Base-by-base conservation (phyloP, 2,329 filamentous ascomycete species). In the Calonectria pseudoreteaudii region DNA sequence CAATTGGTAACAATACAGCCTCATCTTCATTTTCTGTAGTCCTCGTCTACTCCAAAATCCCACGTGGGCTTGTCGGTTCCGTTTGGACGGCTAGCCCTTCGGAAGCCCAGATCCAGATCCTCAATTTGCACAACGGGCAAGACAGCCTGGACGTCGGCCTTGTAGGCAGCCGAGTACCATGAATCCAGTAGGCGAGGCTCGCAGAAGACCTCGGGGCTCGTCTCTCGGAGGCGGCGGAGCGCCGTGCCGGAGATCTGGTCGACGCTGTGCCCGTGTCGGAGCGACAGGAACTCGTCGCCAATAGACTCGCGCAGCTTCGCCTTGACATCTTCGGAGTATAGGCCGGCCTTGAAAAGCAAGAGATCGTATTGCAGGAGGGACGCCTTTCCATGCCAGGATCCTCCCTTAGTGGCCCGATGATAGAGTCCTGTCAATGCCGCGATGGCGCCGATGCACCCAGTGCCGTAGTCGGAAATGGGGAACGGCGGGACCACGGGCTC, bases 301-400 rank as follows among this genome's bases (percentile, higher is more conserved):
- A 88, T 87, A 41, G 86, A 83, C 47, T 83, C 83, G 26, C 88
- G 87, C 26, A 94, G 82, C 66, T 86, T 77, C 14, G 86, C 83
- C 82, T 93, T 89, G 2, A 93, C 86, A 0, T 86, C 82, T 0
- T 86, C 84, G 0, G 90, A 85, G 74, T 93, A 90, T 49, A 90
- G 82, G 0, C 92, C 92, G 0, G 91, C 86, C 23, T 89, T 87
- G 78, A 94, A 89, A 28, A 94, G 87, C 3, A 93, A 88, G 1
- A 94, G 86, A 75, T 94, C 92, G 80, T 94, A 94, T 78, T 94
- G 92, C 79, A 92, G 87, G 23, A 94, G 85, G 1, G 91, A 93
- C 0, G 89, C 90, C 67, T 89, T 91, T 62, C 92, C 92, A 72
- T 91, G 87, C 87, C 92, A 94, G 1, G 91, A 93, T 1, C 93